A percentile compares a stretch with the other conserved stretches of the same genome.
These are phyloP conservation scores for Solanum hybrid DNA, from an alignment of 305 asterid species.

Conservation along the genomic window DNA sequence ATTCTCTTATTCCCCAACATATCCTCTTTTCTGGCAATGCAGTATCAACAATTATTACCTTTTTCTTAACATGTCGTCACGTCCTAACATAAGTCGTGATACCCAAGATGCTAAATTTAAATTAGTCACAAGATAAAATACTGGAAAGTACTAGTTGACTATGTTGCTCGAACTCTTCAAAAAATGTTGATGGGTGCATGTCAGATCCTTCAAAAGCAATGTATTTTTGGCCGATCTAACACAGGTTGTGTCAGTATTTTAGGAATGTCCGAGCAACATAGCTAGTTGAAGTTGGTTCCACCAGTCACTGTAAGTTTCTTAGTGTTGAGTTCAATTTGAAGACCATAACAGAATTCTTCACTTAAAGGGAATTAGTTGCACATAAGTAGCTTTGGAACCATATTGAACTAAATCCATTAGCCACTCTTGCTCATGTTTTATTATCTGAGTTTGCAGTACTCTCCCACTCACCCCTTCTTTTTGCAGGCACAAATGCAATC, in stretches of 20 bases:
- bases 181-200: background rate
- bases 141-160: background rate
- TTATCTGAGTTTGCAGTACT: background rate
- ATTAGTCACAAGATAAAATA: background rate
- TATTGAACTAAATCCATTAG: background rate
- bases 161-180: background rate
- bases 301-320: background rate
- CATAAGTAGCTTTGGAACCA: background rate
- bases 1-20: background rate
- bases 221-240: background rate
- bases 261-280: background rate
- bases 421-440: background rate
- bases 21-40: background rate
- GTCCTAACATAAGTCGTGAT: background rate
- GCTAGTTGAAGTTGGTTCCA: background rate
- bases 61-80: background rate
- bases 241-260: background rate
- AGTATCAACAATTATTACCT: background rate
- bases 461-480: background rate
- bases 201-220: background rate
- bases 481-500: background rate
- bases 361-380: background rate
- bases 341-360: background rate
- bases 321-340: background rate
- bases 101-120: background rate